These are phyloP conservation scores for Scutellaria galericulata DNA, from an alignment of 257 asterid genomes.

Conservation along the genomic window DNA sequence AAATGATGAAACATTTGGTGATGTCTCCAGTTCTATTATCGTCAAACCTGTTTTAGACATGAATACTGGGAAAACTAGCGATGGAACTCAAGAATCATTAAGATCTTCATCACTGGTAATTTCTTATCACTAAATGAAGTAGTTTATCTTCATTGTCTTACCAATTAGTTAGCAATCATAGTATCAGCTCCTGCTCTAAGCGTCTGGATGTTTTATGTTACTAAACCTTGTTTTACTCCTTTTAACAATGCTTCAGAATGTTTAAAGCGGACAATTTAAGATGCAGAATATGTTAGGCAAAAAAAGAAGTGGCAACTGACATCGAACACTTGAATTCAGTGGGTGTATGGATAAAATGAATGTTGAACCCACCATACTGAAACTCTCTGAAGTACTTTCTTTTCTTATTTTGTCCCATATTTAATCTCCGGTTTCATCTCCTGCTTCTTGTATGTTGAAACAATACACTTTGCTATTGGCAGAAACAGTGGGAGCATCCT, in stretches of 20 bases:
- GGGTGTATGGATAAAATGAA: background rate
- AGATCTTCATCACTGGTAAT: conserved; percentile 60
- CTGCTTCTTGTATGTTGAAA: background rate
- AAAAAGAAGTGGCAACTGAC: background rate
- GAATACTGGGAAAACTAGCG: conserved; percentile 42
- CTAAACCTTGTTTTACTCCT: background rate
- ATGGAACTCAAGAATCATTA: conserved; percentile 47
- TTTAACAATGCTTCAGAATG: background rate
- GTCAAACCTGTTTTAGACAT: conserved; percentile 48
- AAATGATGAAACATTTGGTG: conserved; percentile 89
- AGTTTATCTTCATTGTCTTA: conserved; percentile 22
- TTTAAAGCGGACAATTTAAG: conserved; percentile 6
- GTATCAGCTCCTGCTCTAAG: conserved; percentile 10
- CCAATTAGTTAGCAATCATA: background rate
- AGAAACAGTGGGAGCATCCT: background rate
- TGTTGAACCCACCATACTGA: conserved; percentile 8
- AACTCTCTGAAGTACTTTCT: background rate
- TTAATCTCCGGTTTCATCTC: background rate
- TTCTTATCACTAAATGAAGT: conserved; percentile 17
- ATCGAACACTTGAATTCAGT: background rate
- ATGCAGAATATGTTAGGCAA: conserved; percentile 7
- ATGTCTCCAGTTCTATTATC: conserved; percentile 50
- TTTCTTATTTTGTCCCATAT: background rate
- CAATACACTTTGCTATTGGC: background rate
- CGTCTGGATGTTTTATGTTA: conserved; percentile 23